Percentiles rank a stretch among this genome's conserved stretches.
Evolutionary conservation across 768 basidiomycete genomes (phyloP).

Genomic region (Mycena floridula): DNA sequence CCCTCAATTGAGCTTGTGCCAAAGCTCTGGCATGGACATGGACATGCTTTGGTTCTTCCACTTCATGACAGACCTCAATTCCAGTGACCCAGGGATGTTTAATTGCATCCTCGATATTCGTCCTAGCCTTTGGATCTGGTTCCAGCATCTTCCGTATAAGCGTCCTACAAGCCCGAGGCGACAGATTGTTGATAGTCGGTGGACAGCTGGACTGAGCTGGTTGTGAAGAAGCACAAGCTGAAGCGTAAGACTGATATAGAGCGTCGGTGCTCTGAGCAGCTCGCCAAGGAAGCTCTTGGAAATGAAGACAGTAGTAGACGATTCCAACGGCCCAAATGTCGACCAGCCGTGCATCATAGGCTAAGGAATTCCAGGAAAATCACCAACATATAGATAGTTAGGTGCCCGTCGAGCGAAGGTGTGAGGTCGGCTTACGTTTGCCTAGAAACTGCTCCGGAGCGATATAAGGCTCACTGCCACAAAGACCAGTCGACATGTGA

Average conservation of each 20-base stretch:
- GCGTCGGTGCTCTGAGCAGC: conserved; percentile 80
- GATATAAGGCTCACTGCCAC: conserved; percentile 98
- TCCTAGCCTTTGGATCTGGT: conserved; percentile 77
- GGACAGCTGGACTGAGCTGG: conserved; percentile 40
- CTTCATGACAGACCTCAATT: conserved; percentile 79
- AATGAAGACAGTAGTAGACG: conserved; percentile 98
- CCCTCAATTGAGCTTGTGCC: conserved; percentile 40
- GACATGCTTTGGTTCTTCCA: conserved; percentile 58
- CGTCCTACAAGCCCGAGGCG: conserved; percentile 76
- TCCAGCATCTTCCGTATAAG: conserved; percentile 93
- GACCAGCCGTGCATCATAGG: conserved; percentile 94
- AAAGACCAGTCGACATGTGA: conserved; percentile 95
- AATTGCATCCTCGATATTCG: conserved; percentile 75
- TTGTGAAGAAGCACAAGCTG: conserved; percentile 45
- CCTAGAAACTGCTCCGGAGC: conserved; percentile 95
- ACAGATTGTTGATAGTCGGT: conserved; percentile 82
- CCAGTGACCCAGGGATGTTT: conserved; percentile 71
- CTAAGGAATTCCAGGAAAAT: too few relatives aligned
- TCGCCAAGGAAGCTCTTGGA: conserved; percentile 97
- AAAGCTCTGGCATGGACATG: conserved; percentile 64
- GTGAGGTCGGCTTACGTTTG: conserved; percentile 73
- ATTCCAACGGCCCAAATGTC: conserved; percentile 98
- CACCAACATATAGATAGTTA: too few relatives aligned
- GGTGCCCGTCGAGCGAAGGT: conserved; percentile 19
- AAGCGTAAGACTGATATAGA: conserved; percentile 73